A percentile compares a stretch with the other conserved stretches of the same genome.
These are phyloP conservation scores for Penicillium steckii DNA, from an alignment of 495 filamentous ascomycete species.

Conservation along the genomic window DNA sequence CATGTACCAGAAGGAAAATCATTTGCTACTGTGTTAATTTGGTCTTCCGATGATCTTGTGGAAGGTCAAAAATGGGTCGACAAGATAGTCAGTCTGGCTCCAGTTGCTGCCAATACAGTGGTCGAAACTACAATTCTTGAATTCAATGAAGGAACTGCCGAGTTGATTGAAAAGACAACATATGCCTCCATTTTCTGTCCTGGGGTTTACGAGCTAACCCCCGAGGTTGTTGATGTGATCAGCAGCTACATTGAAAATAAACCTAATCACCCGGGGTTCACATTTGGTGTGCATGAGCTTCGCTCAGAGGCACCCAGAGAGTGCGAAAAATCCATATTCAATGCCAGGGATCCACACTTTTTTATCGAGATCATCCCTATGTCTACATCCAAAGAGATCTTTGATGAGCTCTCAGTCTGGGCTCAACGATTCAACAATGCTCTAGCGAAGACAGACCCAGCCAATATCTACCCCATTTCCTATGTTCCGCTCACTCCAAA, in stretches of 20 bases:
- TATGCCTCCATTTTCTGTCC: slow-evolving; percentile 7
- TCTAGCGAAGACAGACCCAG: slow-evolving; percentile 9
- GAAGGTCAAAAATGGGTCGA: slow-evolving; percentile 15
- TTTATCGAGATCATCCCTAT: slow-evolving; percentile 14
- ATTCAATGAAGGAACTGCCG: slow-evolving; percentile 4
- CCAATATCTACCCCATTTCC: slow-evolving; percentile 1
- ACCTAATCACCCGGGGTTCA: slow-evolving; percentile 2
- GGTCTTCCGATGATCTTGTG: slow-evolving; percentile 13
- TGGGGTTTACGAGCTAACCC: slow-evolving; percentile 3
- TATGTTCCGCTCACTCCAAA: slow-evolving; percentile 11
- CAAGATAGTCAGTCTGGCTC: slow-evolving; percentile 7
- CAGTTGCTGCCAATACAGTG: slow-evolving; percentile 11
- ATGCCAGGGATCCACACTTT: slow-evolving; percentile 8
- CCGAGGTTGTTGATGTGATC: slow-evolving; percentile 15
- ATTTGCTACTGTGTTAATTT: slow-evolving; percentile 9
- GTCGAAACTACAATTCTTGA: slow-evolving; percentile 3
- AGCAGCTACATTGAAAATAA: slow-evolving; percentile 2
- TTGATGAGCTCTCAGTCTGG: slow-evolving; percentile 5
- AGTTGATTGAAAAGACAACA: background rate
- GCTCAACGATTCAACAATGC: slow-evolving; percentile 7
- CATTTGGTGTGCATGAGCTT: slow-evolving; percentile 15
- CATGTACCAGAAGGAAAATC: slow-evolving; percentile 4
- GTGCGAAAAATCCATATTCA: background rate
- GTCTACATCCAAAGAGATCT: background rate
- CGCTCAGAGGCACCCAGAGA: slow-evolving; percentile 4